Percentiles rank a stretch among this genome's conserved stretches.
phyloP scores from a whole-genome alignment of 768 basidiomycete species.

The Paxillus rubicundulus region DNA sequence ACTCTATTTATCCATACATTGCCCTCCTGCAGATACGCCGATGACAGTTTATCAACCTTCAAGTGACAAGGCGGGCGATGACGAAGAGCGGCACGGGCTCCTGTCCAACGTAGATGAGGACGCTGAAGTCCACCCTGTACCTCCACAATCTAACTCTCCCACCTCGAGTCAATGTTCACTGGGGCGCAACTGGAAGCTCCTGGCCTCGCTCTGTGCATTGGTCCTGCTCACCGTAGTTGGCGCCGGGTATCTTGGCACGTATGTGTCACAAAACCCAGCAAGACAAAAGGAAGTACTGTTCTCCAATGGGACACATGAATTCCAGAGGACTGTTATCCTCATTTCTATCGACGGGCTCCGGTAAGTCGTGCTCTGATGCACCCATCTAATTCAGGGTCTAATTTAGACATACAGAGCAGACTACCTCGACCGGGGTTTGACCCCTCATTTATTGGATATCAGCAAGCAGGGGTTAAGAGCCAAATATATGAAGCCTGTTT shows the following conservation, averaged over 20 bases:
- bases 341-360: slow-evolving; percentile 87
- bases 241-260: slow-evolving; percentile 6
- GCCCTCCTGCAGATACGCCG: neutral
- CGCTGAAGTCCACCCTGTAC: neutral
- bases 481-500: slow-evolving; percentile 83
- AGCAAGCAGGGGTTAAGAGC: slow-evolving; percentile 83
- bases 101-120: slow-evolving; percentile 15
- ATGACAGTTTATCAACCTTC: neutral
- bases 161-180: neutral
- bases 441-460: slow-evolving; percentile 78
- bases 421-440: slow-evolving; percentile 82
- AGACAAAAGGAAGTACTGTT: slow-evolving; percentile 34
- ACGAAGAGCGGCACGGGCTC: slow-evolving; percentile 28
- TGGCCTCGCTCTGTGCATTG: slow-evolving; percentile 13
- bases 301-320: slow-evolving; percentile 83
- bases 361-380: slow-evolving; percentile 34
- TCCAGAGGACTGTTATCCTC: slow-evolving; percentile 76
- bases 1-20: no score
- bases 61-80: neutral
- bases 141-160: neutral
- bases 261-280: neutral
- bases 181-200: slow-evolving; percentile 8
- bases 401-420: slow-evolving; percentile 55
- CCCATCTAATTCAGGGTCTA: neutral
- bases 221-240: slow-evolving; percentile 14